These are phyloP conservation scores for Rehmannia glutinosa DNA, from an alignment of 257 asterid genomes.

Conservation along the genomic window DNA sequence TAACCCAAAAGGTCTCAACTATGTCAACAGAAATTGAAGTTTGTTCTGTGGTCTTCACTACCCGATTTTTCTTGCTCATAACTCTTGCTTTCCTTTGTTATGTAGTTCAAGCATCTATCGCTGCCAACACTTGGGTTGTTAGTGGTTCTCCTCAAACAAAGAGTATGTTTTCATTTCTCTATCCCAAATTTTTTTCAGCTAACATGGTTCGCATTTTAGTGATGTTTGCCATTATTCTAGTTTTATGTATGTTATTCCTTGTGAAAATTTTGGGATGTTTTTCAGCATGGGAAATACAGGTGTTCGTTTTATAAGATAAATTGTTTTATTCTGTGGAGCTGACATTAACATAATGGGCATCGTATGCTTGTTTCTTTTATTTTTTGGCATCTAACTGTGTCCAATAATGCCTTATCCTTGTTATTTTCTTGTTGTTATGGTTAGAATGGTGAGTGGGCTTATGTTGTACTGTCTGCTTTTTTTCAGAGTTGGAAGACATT, in stretches of 20 bases:
- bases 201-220: no score
- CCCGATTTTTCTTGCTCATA: background rate
- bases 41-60: no score
- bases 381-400: background rate
- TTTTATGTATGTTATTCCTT: background rate
- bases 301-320: background rate
- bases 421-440: background rate
- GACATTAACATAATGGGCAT: no score
- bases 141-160: constrained; percentile 80
- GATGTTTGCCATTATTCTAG: background rate
- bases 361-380: no score
- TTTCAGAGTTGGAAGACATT: constrained; percentile 53
- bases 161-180: constrained; percentile 38
- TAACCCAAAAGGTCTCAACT: constrained; percentile 52
- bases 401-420: background rate
- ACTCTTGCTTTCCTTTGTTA: background rate
- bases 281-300: background rate
- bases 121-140: constrained; percentile 87
- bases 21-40: background rate
- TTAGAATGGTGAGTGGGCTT: no score
- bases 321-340: no score
- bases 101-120: constrained; percentile 74
- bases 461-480: no score
- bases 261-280: background rate
- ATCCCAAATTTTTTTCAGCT: background rate